Evolutionary conservation across 2,329 filamentous ascomycete species (phyloP), one percentile per base, ranked within the genome.

Genomic region (Botrytis elliptica): DNA sequence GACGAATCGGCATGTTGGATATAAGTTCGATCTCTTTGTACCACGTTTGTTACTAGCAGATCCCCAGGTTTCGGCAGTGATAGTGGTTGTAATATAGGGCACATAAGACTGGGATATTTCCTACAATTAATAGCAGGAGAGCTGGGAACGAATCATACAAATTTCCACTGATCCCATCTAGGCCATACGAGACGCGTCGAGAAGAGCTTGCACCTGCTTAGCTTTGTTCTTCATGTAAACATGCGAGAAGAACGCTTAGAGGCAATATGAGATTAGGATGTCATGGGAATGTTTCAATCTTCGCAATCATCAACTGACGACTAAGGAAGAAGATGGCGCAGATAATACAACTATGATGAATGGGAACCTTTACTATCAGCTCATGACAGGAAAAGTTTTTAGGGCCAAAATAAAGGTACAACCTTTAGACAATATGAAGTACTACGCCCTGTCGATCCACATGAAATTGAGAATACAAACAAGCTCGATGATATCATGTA

Each of bases 51-150:
- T 5, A 57, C 40, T 40, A 57, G 46, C 16, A 36, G 14, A 67
- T 55, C 33, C 33, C 65, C 65, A 67, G 49, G 49, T 57, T 69
- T 68, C 38, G 66, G 49, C 66, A 69, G 18, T 57, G 18, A 69
- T 69, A 69, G 55, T 22, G 18, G 22, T 9, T 9, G 25, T 57
- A 20, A 69, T 69, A 57, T 57, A 69, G 49, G 38, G n/a, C 49
- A 33, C 18, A 16, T 9, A 42, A 69, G 25, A 25, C n/a, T 42
- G 49, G 49, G 49, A 44, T 22, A 4, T 33, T 42, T 3, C 66
- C 66, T 4, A 38, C 18, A 22, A 10, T 6, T 9, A 33, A 42
- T 42, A 42, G 3, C 14, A 33, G n/a, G 57, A 38, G 20, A 42
- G 52, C 20, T 10, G 4, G n/a, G 4, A 57, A 25, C 14, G 6